Percentiles rank a stretch among this genome's conserved stretches.
These are phyloP conservation scores for Syncephalastrum sp. DNA, from an alignment of 371 early-diverging fungal genomes.

Conservation along the genomic window DNA sequence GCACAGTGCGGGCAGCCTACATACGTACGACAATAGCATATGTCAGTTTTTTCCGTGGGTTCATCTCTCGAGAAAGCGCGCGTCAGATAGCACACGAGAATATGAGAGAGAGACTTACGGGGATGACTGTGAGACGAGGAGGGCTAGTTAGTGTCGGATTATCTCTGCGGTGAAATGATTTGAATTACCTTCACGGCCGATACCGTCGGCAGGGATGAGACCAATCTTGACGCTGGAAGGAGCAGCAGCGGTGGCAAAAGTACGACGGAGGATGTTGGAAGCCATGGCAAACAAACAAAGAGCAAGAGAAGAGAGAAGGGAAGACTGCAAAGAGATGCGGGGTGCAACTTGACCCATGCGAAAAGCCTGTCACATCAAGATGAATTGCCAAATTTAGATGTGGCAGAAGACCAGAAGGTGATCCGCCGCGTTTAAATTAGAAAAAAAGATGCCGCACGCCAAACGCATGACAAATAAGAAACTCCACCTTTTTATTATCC, in stretches of 20 bases:
- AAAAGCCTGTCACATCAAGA: too few species aligned
- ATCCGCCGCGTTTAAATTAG: too few species aligned
- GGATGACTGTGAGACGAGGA: constrained; percentile 14
- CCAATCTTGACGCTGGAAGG: constrained; percentile 77
- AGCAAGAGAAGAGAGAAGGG: constrained; percentile 4
- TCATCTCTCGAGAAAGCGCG: not conserved
- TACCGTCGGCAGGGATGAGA: constrained; percentile 94
- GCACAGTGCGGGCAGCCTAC: constrained; percentile 86
- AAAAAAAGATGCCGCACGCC: too few species aligned
- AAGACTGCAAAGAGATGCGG: not conserved
- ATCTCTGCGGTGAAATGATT: not conserved
- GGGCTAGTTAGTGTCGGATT: not conserved
- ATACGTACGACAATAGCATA: not conserved
- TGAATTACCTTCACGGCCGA: constrained; percentile 79
- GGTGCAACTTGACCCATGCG: too few species aligned
- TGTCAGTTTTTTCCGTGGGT: not conserved
- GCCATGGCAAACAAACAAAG: constrained; percentile 27
- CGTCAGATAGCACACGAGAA: not conserved
- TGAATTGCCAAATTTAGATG: too few species aligned
- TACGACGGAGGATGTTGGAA: constrained; percentile 48
- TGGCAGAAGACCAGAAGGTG: too few species aligned
- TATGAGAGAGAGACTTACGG: constrained; percentile 11
- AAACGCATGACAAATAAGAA: too few species aligned
- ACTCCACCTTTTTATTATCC: too few species aligned
- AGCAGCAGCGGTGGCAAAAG: constrained; percentile 43